Conservation (phyloP, 768 basidiomycete species). For the Lyophyllum decastes region DNA sequence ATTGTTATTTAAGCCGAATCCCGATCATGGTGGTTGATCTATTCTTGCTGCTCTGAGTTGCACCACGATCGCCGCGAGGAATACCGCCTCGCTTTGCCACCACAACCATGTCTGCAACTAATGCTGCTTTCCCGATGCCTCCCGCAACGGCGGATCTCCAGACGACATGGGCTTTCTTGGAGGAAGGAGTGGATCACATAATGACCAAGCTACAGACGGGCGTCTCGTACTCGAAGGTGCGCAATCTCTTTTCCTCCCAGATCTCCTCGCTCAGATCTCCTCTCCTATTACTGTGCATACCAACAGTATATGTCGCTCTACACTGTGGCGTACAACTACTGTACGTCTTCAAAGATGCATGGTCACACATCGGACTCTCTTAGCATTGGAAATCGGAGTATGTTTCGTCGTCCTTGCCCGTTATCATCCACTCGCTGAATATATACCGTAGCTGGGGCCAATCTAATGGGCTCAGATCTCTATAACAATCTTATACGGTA, state of each 20-base stretch:
- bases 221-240: constrained; percentile 76
- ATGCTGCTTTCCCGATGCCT: constrained; percentile 54
- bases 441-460: constrained; percentile 72
- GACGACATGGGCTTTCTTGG: constrained; percentile 87
- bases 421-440: constrained; percentile 37
- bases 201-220: constrained; percentile 90
- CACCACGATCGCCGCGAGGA: constrained; percentile 8
- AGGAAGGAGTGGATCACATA: constrained; percentile 88
- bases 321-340: constrained; percentile 98
- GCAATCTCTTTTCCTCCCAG: not conserved
- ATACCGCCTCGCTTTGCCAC: not conserved
- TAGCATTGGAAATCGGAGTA: constrained; percentile 67
- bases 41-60: not conserved
- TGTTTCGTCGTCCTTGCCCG: constrained; percentile 36
- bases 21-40: constrained; percentile 10
- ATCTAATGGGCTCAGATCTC: constrained; percentile 95
- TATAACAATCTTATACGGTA: constrained; percentile 95
- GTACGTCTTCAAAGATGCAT: constrained; percentile 85
- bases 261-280: constrained; percentile 1
- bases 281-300: constrained; percentile 2
- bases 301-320: constrained; percentile 82
- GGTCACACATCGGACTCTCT: constrained; percentile 42
- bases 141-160: constrained; percentile 69
- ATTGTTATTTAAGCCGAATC: constrained; percentile 2
- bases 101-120: constrained; percentile 32